Base-by-base conservation (phyloP, 805 yeast species). In the Cephaloascus fragrans region DNA sequence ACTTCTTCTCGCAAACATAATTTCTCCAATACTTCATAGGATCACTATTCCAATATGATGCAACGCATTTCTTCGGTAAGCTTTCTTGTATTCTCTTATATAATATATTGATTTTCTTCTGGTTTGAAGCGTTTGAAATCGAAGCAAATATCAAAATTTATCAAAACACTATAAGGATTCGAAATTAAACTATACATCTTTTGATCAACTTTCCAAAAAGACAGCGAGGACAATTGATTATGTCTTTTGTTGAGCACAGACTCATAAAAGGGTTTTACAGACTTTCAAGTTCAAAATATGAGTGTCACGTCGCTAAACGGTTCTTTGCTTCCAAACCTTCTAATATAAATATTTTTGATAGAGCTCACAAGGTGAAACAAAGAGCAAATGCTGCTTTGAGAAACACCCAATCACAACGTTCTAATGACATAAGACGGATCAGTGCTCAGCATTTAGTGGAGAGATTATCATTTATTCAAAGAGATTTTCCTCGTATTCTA, bases 391-490 rank as follows among this genome's bases (percentile, higher is more conserved):
- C 83, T 0, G 75, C 79, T 0, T 35, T 39, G 4, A 56, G 71
- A 18, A 56, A 60, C 16, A 73, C 71, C 3, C 61, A 62, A 8
- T 69, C 80, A 14, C 59, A 77, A 16, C 64, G 72, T 44, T 83
- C 73, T 9, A 94, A 86, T 46, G 86, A 84, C 49, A 58, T 86
- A 19, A 66, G 88, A 33, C 79, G 81, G 49, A 93, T 84, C 52
- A 75, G 83, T 5, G 88, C 93, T 1, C 51, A 66, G 18, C 71
- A 84, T 38, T 78, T 88, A 8, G 75, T 84, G 19, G 94, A 85
- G 45, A 67, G 95, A 45, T 57, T 86, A 38, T 78, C 87, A 2
- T 81, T 83, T 55, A 72, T 86, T 37, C 77, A 82, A 35, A 65
- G 88, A 37, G 71, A 72, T 18, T 79, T 84, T 48, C 62, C 70